Percentiles rank a stretch among this genome's conserved stretches.
phyloP scores from a whole-genome alignment of 768 basidiomycete genomes.

The Ramaria rubella region DNA sequence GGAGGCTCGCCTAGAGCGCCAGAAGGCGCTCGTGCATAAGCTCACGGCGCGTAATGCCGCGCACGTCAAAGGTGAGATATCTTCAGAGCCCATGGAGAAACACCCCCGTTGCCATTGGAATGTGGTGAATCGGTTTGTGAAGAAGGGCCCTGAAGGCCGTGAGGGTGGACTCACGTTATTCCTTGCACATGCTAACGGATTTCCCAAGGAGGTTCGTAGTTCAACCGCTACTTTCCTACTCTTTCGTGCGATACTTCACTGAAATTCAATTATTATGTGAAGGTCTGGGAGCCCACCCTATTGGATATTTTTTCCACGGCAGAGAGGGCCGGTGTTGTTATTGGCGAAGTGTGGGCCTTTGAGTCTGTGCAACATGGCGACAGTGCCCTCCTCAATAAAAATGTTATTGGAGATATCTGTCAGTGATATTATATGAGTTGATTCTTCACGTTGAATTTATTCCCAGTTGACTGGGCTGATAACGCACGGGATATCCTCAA shows the following conservation, averaged over 20 bases:
- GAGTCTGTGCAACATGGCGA: constrained; percentile 86
- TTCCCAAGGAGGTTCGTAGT: constrained; percentile 69
- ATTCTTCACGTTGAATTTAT: background rate
- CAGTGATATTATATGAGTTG: background rate
- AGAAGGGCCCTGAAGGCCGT: constrained; percentile 18
- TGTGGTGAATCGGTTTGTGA: constrained; percentile 64
- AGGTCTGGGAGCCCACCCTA: constrained; percentile 80
- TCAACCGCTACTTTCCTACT: too few relatives aligned
- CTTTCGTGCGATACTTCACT: too few relatives aligned
- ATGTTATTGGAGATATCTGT: constrained; percentile 53
- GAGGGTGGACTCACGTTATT: constrained; percentile 57
- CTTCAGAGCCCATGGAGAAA: constrained; percentile 17
- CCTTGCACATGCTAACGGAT: constrained; percentile 80
- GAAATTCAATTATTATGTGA: too few relatives aligned
- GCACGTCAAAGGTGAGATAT: constrained; percentile 10
- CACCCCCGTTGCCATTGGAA: constrained; percentile 43
- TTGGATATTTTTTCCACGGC: constrained; percentile 41
- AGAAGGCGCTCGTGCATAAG: background rate
- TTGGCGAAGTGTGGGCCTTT: constrained; percentile 77
- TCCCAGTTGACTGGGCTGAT: constrained; percentile 70
- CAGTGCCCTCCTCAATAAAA: constrained; percentile 62
- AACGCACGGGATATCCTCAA: constrained; percentile 72
- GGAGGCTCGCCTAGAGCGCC: background rate
- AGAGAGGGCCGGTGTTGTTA: constrained; percentile 23
- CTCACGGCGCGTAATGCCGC: background rate